Percentiles rank a stretch among this genome's conserved stretches.
These are phyloP conservation scores for Penicillium palitans DNA, from an alignment of 2,329 filamentous ascomycete species.

Conservation along the genomic window DNA sequence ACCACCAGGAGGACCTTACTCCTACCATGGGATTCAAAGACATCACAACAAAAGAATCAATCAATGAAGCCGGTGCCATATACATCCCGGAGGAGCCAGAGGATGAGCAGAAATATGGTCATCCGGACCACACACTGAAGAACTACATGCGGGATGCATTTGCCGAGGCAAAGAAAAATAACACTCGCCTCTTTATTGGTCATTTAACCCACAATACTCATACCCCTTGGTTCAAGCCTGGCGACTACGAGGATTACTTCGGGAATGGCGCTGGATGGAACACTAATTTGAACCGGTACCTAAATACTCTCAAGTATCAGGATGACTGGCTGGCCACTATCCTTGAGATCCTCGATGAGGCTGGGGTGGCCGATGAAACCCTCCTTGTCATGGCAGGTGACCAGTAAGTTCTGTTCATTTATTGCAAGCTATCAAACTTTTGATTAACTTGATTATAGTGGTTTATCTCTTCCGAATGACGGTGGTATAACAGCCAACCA, in stretches of 20 bases:
- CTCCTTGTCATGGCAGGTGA: constrained; percentile 33
- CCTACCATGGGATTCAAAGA: constrained; percentile 28
- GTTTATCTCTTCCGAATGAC: constrained; percentile 30
- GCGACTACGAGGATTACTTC: constrained; percentile 24
- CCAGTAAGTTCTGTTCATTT: constrained; percentile 17
- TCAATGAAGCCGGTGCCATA: constrained; percentile 20
- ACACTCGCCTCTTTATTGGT: constrained; percentile 31
- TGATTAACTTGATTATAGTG: constrained; percentile 11
- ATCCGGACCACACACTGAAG: constrained; percentile 26
- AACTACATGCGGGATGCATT: constrained; percentile 30
- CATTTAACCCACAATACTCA: constrained; percentile 33
- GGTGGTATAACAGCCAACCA: constrained; percentile 31
- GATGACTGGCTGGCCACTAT: constrained; percentile 31
- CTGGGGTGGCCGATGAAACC: constrained; percentile 32
- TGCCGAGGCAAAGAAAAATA: constrained; percentile 26
- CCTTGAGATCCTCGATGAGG: constrained; percentile 29
- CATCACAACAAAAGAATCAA: constrained; percentile 20
- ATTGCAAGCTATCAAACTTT: too few relatives aligned
- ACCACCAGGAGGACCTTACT: constrained; percentile 30
- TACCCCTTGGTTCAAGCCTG: constrained; percentile 29
- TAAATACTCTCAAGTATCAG: constrained; percentile 31
- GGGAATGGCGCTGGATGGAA: constrained; percentile 16
- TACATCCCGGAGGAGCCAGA: constrained; percentile 22
- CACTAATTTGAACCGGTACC: constrained; percentile 28
- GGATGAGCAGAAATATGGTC: constrained; percentile 27